These are phyloP conservation scores for Mycena polygramma DNA, from an alignment of 768 basidiomycete species.

Conservation along the genomic window DNA sequence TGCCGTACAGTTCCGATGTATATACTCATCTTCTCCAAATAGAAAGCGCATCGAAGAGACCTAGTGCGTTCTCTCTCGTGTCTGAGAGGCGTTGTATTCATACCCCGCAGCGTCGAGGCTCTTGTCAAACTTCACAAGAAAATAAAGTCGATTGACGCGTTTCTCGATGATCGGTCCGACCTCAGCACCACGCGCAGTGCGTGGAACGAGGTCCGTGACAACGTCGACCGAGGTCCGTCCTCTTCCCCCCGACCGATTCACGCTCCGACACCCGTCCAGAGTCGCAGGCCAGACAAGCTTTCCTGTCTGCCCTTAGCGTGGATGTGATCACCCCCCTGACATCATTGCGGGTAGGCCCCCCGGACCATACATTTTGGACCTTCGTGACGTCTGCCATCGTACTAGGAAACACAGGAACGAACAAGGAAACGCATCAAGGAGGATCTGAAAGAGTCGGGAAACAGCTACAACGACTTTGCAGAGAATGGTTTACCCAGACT, in stretches of 20 bases:
- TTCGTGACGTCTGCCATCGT: slow-evolving; percentile 12
- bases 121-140: slow-evolving; percentile 80
- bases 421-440: slow-evolving; percentile 94
- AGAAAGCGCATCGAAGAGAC: slow-evolving; percentile 88
- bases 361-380: neutral
- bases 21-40: slow-evolving; percentile 40
- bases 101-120: slow-evolving; percentile 72
- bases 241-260: slow-evolving; percentile 12
- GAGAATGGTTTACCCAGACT: slow-evolving; percentile 85
- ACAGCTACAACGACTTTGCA: slow-evolving; percentile 84
- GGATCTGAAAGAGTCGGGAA: slow-evolving; percentile 84
- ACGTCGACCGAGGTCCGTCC: slow-evolving; percentile 79
- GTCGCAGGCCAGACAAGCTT: slow-evolving; percentile 84
- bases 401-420: slow-evolving; percentile 89
- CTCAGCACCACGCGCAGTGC: slow-evolving; percentile 74
- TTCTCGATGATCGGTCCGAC: slow-evolving; percentile 79
- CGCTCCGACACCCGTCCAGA: slow-evolving; percentile 60
- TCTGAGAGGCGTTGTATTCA: slow-evolving; percentile 2
- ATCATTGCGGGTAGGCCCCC: slow-evolving; percentile 69
- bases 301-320: slow-evolving; percentile 74
- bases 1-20: slow-evolving; percentile 35
- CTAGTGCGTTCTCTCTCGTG: slow-evolving; percentile 67
- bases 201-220: slow-evolving; percentile 90
- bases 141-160: slow-evolving; percentile 76
- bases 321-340: slow-evolving; percentile 83